Conservation (phyloP, 2,329 filamentous ascomycete genomes). For the Fusarium circinatum region DNA sequence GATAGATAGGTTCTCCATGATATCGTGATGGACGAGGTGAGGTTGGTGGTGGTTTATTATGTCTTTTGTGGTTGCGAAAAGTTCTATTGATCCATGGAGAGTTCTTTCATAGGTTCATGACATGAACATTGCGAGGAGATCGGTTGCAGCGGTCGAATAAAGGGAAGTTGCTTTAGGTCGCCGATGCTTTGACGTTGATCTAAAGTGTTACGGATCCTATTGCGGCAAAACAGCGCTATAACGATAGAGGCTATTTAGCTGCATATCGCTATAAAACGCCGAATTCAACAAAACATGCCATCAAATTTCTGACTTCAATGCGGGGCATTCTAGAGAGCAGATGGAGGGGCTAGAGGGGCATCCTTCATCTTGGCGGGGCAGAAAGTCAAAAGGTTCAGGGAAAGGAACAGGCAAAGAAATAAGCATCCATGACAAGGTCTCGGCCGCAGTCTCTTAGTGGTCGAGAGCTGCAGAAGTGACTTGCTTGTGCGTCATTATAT, state of each 20-base stretch:
- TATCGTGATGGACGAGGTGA: constrained; percentile 38
- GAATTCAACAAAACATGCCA: constrained; percentile 5
- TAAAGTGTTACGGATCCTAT: constrained; percentile 28
- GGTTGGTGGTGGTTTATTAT: not conserved
- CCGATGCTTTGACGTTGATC: constrained; percentile 40
- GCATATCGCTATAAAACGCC: constrained; percentile 23
- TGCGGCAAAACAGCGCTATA: constrained; percentile 36
- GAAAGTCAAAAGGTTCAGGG: constrained; percentile 20
- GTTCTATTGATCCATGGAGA: constrained; percentile 37
- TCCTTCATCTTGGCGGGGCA: constrained; percentile 39
- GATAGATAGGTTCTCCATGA: constrained; percentile 66
- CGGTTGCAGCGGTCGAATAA: constrained; percentile 25
- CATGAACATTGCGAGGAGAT: constrained; percentile 38
- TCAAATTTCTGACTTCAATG: constrained; percentile 22
- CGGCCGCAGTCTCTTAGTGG: constrained; percentile 25
- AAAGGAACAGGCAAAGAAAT: constrained; percentile 16
- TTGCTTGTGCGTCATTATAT: constrained; percentile 37
- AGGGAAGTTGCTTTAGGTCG: constrained; percentile 33
- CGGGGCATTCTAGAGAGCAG: constrained; percentile 35
- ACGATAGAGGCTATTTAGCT: constrained; percentile 33
- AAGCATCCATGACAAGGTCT: constrained; percentile 36
- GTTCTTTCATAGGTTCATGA: constrained; percentile 30
- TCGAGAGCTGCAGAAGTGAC: constrained; percentile 34
- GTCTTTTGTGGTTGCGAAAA: constrained; percentile 10
- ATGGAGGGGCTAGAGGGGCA: constrained; percentile 45